These are phyloP conservation scores for Leishmania lainsoni DNA, from an alignment of 208 protist genomes.

Conservation along the genomic window DNA sequence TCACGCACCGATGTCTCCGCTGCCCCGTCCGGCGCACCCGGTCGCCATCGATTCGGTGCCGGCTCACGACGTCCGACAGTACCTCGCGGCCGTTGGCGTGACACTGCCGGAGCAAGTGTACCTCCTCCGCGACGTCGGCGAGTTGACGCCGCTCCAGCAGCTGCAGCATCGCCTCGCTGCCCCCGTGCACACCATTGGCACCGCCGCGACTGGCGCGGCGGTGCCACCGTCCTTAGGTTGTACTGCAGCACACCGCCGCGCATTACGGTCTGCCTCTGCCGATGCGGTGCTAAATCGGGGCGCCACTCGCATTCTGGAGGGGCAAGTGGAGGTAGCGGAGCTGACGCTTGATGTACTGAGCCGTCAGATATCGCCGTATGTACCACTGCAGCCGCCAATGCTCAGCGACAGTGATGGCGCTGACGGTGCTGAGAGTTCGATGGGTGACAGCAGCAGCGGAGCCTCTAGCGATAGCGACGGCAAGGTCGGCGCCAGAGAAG, in stretches of 20 bases:
- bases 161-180: not conserved
- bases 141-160: not conserved
- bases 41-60: constrained; percentile 17
- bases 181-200: not conserved
- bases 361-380: constrained; percentile 17
- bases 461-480: constrained; percentile 3
- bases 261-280: not conserved
- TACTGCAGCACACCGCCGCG: not conserved
- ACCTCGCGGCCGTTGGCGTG: constrained; percentile 27
- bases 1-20: not conserved
- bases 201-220: not conserved
- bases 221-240: no score
- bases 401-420: not conserved
- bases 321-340: constrained; percentile 33
- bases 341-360: constrained; percentile 30
- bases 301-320: constrained; percentile 24
- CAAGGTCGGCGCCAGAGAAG: not conserved
- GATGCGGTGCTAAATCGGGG: not conserved
- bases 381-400: constrained; percentile 13
- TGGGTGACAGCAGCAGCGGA: constrained; percentile 5
- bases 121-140: constrained; percentile 16
- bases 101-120: constrained; percentile 41
- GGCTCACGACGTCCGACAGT: constrained; percentile 28
- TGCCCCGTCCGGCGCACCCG: not conserved
- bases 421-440: not conserved